Conservation (phyloP, 352 stramenopile genomes). For the Pythium pectinolyticum region DNA sequence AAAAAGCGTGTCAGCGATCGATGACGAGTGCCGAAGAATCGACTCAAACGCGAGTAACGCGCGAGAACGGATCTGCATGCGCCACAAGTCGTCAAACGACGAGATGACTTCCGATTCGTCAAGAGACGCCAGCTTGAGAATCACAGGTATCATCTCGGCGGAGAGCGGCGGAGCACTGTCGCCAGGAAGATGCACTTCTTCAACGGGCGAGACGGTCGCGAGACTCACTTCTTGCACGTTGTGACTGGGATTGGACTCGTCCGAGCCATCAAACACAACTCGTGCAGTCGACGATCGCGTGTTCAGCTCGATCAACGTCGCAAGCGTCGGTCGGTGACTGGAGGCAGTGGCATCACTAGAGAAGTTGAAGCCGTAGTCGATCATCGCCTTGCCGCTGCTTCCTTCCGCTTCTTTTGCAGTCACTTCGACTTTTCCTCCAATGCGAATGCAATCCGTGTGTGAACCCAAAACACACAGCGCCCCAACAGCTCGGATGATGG, state of each 20-base stretch:
- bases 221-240: constrained; percentile 84
- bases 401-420: constrained; percentile 40
- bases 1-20: not conserved
- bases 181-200: constrained; percentile 73
- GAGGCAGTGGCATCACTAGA: constrained; percentile 17
- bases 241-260: constrained; percentile 71
- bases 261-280: constrained; percentile 75
- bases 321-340: constrained; percentile 43
- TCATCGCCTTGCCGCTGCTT: constrained; percentile 27
- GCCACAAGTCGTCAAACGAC: constrained; percentile 78
- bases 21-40: constrained; percentile 55
- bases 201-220: constrained; percentile 61
- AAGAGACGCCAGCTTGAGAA: constrained; percentile 76
- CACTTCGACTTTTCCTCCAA: constrained; percentile 77
- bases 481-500: constrained; percentile 79
- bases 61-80: constrained; percentile 83
- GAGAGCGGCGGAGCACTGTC: constrained; percentile 45
- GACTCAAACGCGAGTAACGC: constrained; percentile 77
- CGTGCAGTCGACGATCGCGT: constrained; percentile 59
- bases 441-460: constrained; percentile 80
- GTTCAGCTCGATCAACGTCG: constrained; percentile 80
- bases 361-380: constrained; percentile 61
- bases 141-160: constrained; percentile 80
- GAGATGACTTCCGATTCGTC: constrained; percentile 65
- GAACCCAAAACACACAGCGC: constrained; percentile 82